phyloP scores from a whole-genome alignment of 306 rosid genomes.

The Rosa lucieae region DNA sequence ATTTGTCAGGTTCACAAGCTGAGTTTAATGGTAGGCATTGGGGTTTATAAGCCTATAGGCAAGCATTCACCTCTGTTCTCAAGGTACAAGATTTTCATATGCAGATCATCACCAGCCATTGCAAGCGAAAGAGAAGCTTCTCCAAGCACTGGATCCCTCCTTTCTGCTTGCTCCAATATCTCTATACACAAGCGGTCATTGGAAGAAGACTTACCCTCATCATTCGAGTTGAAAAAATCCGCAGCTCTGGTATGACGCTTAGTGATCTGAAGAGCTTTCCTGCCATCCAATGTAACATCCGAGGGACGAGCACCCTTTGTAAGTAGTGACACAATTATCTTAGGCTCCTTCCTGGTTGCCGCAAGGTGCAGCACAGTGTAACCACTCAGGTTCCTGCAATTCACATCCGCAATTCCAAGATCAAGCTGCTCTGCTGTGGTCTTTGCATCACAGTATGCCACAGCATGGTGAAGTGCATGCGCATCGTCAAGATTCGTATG shows the following conservation, averaged over 20 bases:
- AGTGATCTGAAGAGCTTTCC: slow-evolving; percentile 63
- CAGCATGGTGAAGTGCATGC: slow-evolving; percentile 66
- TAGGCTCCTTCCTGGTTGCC: slow-evolving; percentile 57
- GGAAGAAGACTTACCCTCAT: slow-evolving; percentile 50
- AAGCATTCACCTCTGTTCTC: slow-evolving; percentile 61
- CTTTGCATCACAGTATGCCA: slow-evolving; percentile 61
- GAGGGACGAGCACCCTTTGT: slow-evolving; percentile 67
- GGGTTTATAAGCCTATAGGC: background rate
- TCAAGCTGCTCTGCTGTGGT: slow-evolving; percentile 61
- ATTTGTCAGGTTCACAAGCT: background rate
- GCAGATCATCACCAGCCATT: slow-evolving; percentile 65
- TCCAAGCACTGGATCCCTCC: slow-evolving; percentile 62
- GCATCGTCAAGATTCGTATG: slow-evolving; percentile 62
- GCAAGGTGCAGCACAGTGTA: slow-evolving; percentile 60
- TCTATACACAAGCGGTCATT: slow-evolving; percentile 55
- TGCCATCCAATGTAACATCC: slow-evolving; percentile 64
- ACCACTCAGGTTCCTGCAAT: slow-evolving; percentile 53
- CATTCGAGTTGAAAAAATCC: slow-evolving; percentile 39
- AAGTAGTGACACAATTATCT: slow-evolving; percentile 61
- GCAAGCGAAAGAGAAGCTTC: slow-evolving; percentile 74
- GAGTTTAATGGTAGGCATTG: background rate
- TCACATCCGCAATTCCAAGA: slow-evolving; percentile 59
- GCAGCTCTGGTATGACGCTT: slow-evolving; percentile 49
- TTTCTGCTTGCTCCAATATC: slow-evolving; percentile 78
- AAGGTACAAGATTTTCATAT: slow-evolving; percentile 63